Conservation (phyloP, 2,329 filamentous ascomycete species). For the Lecanosticta acicola region DNA sequence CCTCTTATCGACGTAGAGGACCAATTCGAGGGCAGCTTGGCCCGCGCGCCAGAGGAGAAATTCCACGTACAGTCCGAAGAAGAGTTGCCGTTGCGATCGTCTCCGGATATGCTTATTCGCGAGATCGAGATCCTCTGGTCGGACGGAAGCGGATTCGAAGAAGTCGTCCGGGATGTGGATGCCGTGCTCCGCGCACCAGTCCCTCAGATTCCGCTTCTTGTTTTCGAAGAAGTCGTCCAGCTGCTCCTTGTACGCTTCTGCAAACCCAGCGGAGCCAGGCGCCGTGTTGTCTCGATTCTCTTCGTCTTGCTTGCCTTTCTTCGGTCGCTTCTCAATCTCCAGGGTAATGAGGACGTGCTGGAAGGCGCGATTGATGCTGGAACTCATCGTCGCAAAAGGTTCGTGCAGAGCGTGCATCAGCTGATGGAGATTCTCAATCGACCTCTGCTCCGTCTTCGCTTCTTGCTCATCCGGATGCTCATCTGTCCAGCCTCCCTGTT, state of each 20-base stretch:
- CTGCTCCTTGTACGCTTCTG: constrained; percentile 48
- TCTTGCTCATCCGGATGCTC: constrained; percentile 16
- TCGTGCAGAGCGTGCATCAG: constrained; percentile 65
- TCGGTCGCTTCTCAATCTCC: constrained; percentile 42
- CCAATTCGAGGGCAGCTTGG: constrained; percentile 57
- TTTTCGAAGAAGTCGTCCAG: constrained; percentile 52
- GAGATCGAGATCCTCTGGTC: constrained; percentile 36
- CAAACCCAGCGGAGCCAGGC: constrained; percentile 57
- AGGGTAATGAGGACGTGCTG: constrained; percentile 56
- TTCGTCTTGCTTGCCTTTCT: constrained; percentile 26
- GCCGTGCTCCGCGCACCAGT: constrained; percentile 43
- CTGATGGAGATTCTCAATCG: constrained; percentile 50
- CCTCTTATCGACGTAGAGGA: constrained; percentile 62
- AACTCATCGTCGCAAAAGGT: constrained; percentile 58
- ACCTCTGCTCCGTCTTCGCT: constrained; percentile 11
- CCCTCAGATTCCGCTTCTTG: constrained; percentile 52
- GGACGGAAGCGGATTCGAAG: constrained; percentile 45
- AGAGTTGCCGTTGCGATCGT: constrained; percentile 62
- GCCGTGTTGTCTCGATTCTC: constrained; percentile 42
- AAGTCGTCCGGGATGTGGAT: constrained; percentile 48
- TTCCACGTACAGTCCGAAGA: constrained; percentile 65
- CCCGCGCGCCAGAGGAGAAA: constrained; percentile 58
- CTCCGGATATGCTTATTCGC: constrained; percentile 56
- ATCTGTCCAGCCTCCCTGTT: constrained; percentile 47
- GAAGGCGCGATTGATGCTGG: constrained; percentile 60